Percentiles rank a stretch among this genome's conserved stretches.
Evolutionary conservation across 345 rosid species (phyloP).

Genomic region (Zanthoxylum bungeanum): DNA sequence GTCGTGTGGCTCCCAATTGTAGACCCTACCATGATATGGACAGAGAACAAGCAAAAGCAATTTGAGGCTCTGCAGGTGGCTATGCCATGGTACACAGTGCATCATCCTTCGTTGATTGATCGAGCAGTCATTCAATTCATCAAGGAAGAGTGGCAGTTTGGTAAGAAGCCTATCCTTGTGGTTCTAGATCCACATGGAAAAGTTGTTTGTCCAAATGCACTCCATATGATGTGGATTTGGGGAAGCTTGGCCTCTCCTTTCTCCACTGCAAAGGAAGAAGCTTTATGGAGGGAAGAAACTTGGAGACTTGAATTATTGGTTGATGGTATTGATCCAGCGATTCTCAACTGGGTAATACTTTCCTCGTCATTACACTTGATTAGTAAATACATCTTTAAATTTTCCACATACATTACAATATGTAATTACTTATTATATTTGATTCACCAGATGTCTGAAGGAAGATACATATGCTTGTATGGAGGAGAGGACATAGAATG

Average conservation of each 20-base stretch:
- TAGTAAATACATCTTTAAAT: background rate
- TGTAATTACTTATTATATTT: background rate
- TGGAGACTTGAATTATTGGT: conserved; percentile 63
- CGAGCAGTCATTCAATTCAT: conserved; percentile 48
- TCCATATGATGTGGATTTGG: conserved; percentile 91
- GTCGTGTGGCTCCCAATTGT: conserved; percentile 76
- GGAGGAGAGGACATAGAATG: conserved; percentile 79
- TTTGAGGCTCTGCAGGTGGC: conserved; percentile 43
- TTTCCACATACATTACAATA: too few species aligned
- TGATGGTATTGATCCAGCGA: conserved; percentile 40
- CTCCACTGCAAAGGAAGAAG: conserved; percentile 51
- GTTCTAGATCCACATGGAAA: conserved; percentile 82
- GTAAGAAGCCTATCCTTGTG: conserved; percentile 62
- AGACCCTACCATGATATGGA: conserved; percentile 40
- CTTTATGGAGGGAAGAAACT: conserved; percentile 58
- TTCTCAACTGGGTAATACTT: conserved; percentile 43
- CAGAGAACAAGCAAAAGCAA: conserved; percentile 38
- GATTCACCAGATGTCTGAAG: conserved; percentile 35
- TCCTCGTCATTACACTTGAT: background rate
- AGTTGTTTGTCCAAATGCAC: conserved; percentile 63
- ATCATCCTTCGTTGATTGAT: conserved; percentile 54
- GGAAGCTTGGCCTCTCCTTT: conserved; percentile 70
- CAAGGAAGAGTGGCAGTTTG: conserved; percentile 62
- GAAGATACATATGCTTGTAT: conserved; percentile 55
- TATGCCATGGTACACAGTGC: conserved; percentile 77